Evolutionary conservation across 805 yeast species (phyloP), one percentile per base, ranked within the genome.

Genomic region (Priceomyces medius): DNA sequence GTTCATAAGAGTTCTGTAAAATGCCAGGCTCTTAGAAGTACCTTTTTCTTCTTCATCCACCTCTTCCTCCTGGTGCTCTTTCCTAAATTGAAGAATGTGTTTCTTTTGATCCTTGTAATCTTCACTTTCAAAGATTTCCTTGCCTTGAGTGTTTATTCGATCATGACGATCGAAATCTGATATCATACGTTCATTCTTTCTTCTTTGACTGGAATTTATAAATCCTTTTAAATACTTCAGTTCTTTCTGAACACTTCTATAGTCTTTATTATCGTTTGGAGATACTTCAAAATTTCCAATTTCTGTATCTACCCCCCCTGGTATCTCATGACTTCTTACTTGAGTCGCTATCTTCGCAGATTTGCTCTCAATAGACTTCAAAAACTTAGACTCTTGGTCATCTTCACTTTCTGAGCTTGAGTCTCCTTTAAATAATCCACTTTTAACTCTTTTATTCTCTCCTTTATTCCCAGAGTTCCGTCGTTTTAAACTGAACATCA

Each of bases 121-220:
- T 1, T 64, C 54, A 1, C 81, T 73, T 7, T 77, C 74, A 58
- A 78, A 80, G 19, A 58, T 67, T 35, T 74, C 76, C 36, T 64
- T 70, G 14, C 57, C 72, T 3, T 53, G 59, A 35, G 49, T 61
- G 21, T 64, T 64, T 7, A 73, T 47, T 31, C 62, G 53, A 29
- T 63, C 68, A 7, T 59, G 46, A 35, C 61, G 63, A 17, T 66
- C 48, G 19, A 74, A 73, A 37, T 60, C 54, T 2, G 74, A 63
- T 4, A 62, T 49, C n/a, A 66, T 41, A 24, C 63, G 64, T 46
- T 80, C 85, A 34, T 62, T 46, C 13, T 77, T 75, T 40, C 85
- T 55, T 26, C 52, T 53, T 38, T 58, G 53, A 44, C 73, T 73
- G 1, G 83, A 73, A 35, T 63, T 69, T 12, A 76, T 51, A 7